phyloP scores from a whole-genome alignment of 106 monocot species.

The Acanthochlamys bracteata region DNA sequence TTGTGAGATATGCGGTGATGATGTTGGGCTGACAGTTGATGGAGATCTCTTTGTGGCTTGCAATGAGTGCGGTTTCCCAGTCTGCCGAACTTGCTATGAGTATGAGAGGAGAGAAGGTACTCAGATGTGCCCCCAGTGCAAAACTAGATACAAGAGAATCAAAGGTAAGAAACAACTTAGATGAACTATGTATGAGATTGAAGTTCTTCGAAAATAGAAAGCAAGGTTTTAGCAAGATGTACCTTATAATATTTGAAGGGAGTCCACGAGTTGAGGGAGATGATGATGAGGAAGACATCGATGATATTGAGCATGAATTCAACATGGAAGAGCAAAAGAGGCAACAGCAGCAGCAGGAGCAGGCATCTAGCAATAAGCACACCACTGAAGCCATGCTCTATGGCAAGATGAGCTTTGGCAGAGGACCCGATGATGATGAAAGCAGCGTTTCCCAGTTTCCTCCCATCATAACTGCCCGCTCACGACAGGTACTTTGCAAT shows the following conservation, averaged over 20 bases:
- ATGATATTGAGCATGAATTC: conserved; percentile 96
- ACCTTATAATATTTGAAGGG: conserved; percentile 26
- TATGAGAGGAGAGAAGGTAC: conserved; percentile 85
- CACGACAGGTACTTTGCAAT: conserved; percentile 40
- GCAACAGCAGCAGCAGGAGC: conserved; percentile 27
- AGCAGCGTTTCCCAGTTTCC: conserved; percentile 42
- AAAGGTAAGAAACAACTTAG: conserved; percentile 35
- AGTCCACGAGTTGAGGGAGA: conserved; percentile 91
- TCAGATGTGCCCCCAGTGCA: conserved; percentile 85
- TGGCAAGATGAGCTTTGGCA: conserved; percentile 90
- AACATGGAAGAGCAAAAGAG: conserved; percentile 51
- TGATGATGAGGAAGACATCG: conserved; percentile 87
- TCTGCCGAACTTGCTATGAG: conserved; percentile 87
- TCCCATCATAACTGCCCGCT: conserved; percentile 56
- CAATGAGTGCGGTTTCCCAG: conserved; percentile 89
- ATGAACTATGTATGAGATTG: no score
- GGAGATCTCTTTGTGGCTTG: conserved; percentile 87
- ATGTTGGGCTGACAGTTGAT: conserved; percentile 64
- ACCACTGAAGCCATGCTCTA: conserved; percentile 81
- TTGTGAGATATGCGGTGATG: conserved; percentile 90
- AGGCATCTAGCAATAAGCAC: conserved; percentile 29
- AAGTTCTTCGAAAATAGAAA: no score
- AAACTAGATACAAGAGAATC: conserved; percentile 83
- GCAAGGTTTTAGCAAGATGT: no score
- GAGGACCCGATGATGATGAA: conserved; percentile 43